Base-by-base conservation (phyloP, 768 basidiomycete genomes). In the Leccinum subtestaceum region DNA sequence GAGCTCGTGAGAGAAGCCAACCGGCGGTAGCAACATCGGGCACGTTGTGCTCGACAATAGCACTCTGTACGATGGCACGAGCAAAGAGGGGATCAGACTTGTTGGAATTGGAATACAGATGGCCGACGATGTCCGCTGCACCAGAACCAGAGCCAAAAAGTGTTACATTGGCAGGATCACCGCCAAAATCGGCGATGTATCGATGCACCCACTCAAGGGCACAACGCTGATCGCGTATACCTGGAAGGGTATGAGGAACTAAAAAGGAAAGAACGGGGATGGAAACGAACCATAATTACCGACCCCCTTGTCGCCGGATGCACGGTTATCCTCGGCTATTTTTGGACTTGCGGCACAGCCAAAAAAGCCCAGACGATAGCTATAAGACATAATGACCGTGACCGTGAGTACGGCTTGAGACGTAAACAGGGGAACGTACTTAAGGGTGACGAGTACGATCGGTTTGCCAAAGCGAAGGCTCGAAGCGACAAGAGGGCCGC, bases 51-150 rank as follows among this genome's bases (percentile, higher is more conserved):
- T 91, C 86, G 57, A 88, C 71, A 34, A 87, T 75, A 5, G 86
- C 81, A 54, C 86, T 89, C 68, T 92, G 90, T n/a, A 89, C 73
- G 64, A 92, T 87, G 10, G 87, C 86, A 12, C 88, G 88, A 58
- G 84, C 77, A 73, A 91, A 91, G 29, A 90, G 69, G 17, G 87
- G 89, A 2, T 72, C 68, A 2, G 72, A 70, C 38, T 85, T 79
- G 72, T 91, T 91, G 21, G 76, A 75, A 25, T 74, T 75, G 12
- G 90, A 92, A 59, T 88, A 79, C 11, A 92, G 74, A 60, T 87
- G 85, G 55, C 75, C 80, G 19, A 85, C 66, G 68, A 88, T 82
- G 59, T 88, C 84, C 38, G 82, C 81, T 43, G 72, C 79, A 32
- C 78, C 80, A 5, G 74, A 63, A 4, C 75, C 74, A 53, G 76